Percentiles rank a stretch among this genome's conserved stretches.
phyloP scores from a whole-genome alignment of 2,329 filamentous ascomycete genomes.

The Lithohypha guttulata region DNA sequence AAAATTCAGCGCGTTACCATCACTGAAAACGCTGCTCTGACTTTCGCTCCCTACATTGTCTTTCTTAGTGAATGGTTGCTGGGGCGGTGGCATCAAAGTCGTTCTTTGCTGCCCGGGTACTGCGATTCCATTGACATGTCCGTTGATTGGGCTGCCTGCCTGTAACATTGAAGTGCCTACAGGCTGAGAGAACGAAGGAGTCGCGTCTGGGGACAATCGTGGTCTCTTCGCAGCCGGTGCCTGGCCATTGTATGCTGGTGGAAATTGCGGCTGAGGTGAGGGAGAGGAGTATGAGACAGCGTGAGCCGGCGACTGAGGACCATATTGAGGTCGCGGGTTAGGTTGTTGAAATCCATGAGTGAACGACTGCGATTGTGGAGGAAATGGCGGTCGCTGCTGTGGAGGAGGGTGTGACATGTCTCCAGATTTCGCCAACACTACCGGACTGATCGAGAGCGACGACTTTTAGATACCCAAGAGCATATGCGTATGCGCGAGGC shows the following conservation, averaged over 20 bases:
- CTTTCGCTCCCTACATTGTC: slow-evolving; percentile 6
- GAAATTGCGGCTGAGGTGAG: slow-evolving; percentile 47
- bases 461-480: too few species aligned
- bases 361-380: slow-evolving; percentile 14
- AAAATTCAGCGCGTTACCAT: slow-evolving; percentile 17
- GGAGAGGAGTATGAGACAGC: slow-evolving; percentile 44
- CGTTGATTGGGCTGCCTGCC: slow-evolving; percentile 24
- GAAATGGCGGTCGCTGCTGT: slow-evolving; percentile 17
- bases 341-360: slow-evolving; percentile 14
- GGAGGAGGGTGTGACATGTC: slow-evolving; percentile 15
- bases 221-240: slow-evolving; percentile 64
- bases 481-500: slow-evolving; percentile 15
- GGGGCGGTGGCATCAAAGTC: slow-evolving; percentile 53
- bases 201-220: slow-evolving; percentile 57
- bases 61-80: slow-evolving; percentile 36
- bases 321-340: slow-evolving; percentile 15
- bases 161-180: slow-evolving; percentile 31
- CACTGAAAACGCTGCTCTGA: slow-evolving; percentile 8
- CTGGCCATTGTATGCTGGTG: slow-evolving; percentile 29
- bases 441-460: too few species aligned
- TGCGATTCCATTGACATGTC: slow-evolving; percentile 47
- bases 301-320: slow-evolving; percentile 18
- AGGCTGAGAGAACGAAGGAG: slow-evolving; percentile 44
- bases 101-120: slow-evolving; percentile 27
- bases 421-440: too few species aligned